A percentile compares a stretch with the other conserved stretches of the same genome.
These are phyloP conservation scores for Plasmopara halstedii DNA, from an alignment of 352 stramenopile species.

Conservation along the genomic window DNA sequence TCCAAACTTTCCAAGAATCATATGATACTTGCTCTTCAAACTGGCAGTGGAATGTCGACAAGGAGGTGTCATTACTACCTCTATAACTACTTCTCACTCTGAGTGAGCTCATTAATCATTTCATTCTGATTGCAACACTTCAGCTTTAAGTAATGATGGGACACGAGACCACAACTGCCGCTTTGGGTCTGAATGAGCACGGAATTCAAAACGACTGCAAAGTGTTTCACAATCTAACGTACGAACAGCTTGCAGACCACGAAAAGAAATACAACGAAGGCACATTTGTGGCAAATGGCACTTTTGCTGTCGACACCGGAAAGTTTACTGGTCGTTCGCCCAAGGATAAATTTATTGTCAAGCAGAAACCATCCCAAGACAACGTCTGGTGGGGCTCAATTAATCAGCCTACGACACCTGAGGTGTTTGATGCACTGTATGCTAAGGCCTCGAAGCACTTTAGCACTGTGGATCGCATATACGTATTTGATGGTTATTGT, in stretches of 20 bases:
- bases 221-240: conserved; percentile 95
- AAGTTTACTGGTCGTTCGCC: conserved; percentile 98
- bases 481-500: conserved; percentile 95
- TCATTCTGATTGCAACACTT: neutral
- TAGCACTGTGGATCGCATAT: conserved; percentile 88
- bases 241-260: conserved; percentile 93
- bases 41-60: neutral
- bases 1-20: neutral
- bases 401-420: conserved; percentile 90
- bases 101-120: conserved; percentile 5
- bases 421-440: conserved; percentile 96
- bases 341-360: conserved; percentile 98
- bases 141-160: conserved; percentile 22
- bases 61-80: conserved; percentile 2
- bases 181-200: conserved; percentile 69
- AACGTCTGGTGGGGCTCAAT: conserved; percentile 97
- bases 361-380: conserved; percentile 86
- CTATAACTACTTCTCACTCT: neutral
- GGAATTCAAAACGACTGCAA: conserved; percentile 86
- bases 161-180: conserved; percentile 54
- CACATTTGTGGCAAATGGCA: conserved; percentile 84
- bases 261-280: conserved; percentile 92
- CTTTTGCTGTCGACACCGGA: conserved; percentile 96
- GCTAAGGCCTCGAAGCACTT: conserved; percentile 92
- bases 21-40: too few relatives aligned